These are phyloP conservation scores for Thalassiosira exigua DNA, from an alignment of 352 stramenopile genomes.

Conservation along the genomic window DNA sequence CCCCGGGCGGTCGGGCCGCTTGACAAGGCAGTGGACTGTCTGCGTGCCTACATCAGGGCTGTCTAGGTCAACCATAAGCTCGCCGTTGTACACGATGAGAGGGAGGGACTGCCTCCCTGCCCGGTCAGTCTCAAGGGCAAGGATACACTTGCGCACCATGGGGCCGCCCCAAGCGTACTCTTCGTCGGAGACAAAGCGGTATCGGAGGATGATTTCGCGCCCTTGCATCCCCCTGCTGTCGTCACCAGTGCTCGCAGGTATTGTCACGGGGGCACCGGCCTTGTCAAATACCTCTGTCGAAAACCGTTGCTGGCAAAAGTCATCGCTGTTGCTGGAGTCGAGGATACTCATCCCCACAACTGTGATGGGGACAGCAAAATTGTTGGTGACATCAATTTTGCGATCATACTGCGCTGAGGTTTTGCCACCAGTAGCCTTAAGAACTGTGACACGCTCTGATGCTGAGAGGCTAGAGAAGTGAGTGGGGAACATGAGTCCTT, in stretches of 20 bases:
- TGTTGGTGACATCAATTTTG: conserved; percentile 56
- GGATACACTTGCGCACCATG: conserved; percentile 44
- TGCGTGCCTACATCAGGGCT: conserved; percentile 18
- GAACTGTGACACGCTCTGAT: conserved; percentile 31
- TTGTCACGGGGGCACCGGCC: not conserved
- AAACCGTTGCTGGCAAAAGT: conserved; percentile 43
- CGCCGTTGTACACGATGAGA: conserved; percentile 60
- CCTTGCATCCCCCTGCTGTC: too few relatives aligned
- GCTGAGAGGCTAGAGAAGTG: conserved; percentile 38
- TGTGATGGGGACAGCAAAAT: conserved; percentile 60
- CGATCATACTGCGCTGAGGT: conserved; percentile 47
- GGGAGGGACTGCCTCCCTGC: conserved; percentile 59
- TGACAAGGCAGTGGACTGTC: conserved; percentile 27
- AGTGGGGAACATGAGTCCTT: conserved; percentile 57
- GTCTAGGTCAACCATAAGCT: conserved; percentile 54
- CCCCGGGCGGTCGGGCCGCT: conserved; percentile 30
- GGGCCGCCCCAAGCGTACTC: not conserved
- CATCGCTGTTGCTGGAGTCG: conserved; percentile 13
- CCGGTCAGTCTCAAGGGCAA: conserved; percentile 52
- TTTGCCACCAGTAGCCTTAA: conserved; percentile 13
- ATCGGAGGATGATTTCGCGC: conserved; percentile 39
- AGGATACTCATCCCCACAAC: conserved; percentile 41
- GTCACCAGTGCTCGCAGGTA: conserved; percentile 19
- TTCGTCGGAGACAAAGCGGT: conserved; percentile 36
- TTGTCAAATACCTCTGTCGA: conserved; percentile 17